phyloP scores from a whole-genome alignment of 148 eudicot genomes.

The Heliamphora exappendiculata region DNA sequence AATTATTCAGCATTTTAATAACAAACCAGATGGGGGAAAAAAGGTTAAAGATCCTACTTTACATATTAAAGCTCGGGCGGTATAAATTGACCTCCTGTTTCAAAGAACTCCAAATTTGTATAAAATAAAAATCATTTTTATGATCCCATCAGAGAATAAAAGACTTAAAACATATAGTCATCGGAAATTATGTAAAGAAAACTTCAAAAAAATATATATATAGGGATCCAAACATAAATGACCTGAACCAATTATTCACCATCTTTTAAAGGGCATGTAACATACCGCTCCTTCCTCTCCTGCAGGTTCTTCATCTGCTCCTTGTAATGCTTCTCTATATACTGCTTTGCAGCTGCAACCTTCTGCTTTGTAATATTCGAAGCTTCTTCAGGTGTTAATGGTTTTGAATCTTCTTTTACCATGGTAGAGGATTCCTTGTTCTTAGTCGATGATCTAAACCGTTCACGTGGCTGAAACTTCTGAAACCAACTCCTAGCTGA shows the following conservation, averaged over 20 bases:
- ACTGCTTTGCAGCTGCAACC: conserved; percentile 96
- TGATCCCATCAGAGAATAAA: not conserved
- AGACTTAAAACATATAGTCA: not conserved
- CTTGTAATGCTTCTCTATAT: conserved; percentile 98
- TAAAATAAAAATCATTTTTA: not conserved
- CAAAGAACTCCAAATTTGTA: not conserved
- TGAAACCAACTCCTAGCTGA: conserved; percentile 94
- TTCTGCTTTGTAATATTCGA: conserved; percentile 78
- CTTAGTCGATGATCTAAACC: conserved; percentile 50
- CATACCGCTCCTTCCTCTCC: conserved; percentile 92
- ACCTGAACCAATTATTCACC: not conserved
- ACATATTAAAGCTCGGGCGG: not conserved
- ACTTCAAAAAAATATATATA: not conserved
- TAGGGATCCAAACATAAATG: not conserved
- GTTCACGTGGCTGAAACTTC: conserved; percentile 79
- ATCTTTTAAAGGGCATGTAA: not conserved
- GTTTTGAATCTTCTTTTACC: conserved; percentile 45
- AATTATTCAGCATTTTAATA: not conserved
- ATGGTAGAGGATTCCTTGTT: conserved; percentile 50
- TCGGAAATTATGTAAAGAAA: not conserved
- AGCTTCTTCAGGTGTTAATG: conserved; percentile 62
- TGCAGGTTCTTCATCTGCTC: conserved; percentile 95
- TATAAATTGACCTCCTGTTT: not conserved
- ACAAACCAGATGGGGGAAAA: not conserved
- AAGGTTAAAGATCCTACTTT: not conserved